Evolutionary conservation across 768 basidiomycete genomes (phyloP).

Genomic region (Pleurotus citrinopileatus): DNA sequence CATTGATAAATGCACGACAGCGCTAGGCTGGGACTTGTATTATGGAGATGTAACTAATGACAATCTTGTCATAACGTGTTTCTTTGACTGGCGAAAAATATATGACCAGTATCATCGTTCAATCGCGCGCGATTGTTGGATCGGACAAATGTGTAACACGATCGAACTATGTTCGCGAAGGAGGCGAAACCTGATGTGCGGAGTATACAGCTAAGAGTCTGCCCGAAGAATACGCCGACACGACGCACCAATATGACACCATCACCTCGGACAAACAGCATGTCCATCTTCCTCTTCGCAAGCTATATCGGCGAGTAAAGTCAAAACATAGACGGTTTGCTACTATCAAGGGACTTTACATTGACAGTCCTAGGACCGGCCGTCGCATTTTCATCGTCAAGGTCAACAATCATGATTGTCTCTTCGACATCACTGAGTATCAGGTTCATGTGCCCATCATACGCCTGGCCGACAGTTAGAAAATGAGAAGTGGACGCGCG

Average conservation of each 20-base stretch:
- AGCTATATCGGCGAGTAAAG: conserved; percentile 44
- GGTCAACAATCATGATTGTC: conserved; percentile 93
- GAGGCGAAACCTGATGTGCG: conserved; percentile 66
- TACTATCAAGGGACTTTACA: conserved; percentile 33
- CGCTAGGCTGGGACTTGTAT: too few species aligned
- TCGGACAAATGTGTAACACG: background rate
- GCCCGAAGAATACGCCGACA: conserved; percentile 9
- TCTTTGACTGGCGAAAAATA: conserved; percentile 32
- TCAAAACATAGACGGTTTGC: background rate
- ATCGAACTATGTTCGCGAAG: conserved; percentile 57
- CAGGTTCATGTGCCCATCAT: conserved; percentile 99
- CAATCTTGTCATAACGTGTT: too few species aligned
- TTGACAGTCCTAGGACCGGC: conserved; percentile 63
- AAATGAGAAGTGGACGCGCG: conserved; percentile 8
- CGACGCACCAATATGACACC: conserved; percentile 87
- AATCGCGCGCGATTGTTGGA: background rate
- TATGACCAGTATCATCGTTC: conserved; percentile 23
- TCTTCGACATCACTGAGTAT: conserved; percentile 98
- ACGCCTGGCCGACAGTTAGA: conserved; percentile 60
- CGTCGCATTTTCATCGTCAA: conserved; percentile 55
- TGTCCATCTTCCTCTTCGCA: conserved; percentile 92
- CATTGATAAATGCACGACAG: too few species aligned
- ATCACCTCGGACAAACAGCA: conserved; percentile 97
- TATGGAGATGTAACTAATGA: background rate
- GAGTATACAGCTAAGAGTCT: conserved; percentile 11